Evolutionary conservation across 2,329 filamentous ascomycete species (phyloP), one percentile per base, ranked within the genome.

Genomic region (Colletotrichum sojae): DNA sequence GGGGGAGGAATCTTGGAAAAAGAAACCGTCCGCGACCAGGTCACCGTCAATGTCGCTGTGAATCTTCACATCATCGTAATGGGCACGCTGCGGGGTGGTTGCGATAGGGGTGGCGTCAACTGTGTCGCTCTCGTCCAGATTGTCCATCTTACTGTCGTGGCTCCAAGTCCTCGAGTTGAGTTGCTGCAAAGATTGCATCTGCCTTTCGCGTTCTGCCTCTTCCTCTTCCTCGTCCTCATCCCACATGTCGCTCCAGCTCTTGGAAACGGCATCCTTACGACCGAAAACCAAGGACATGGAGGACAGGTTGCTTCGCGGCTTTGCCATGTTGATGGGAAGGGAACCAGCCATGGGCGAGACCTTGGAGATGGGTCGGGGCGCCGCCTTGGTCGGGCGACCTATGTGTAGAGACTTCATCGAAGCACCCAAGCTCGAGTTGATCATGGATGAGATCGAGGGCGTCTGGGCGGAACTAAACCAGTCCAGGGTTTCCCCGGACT

Each of bases 161-260:
- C 92, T 95, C 91, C 91, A 95, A 63, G 91, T 93, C 73, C 92
- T 88, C 64, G 91, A 89, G 78, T 94, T 94, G 75, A 92, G 85
- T 77, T 90, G 84, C 80, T 91, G 88, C 27, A 92, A 82, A 6
- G 83, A 83, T 69, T 86, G 81, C 64, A 89, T 83, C 77, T 91
- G 88, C 72, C 87, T 88, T 69, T 83, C 82, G 71, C 86, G 86
- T 76, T 91, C 89, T 75, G 91, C 88, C 74, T 93, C 89, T 71
- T 92, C 90, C 72, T 92, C 91, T 76, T 96, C 94, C 53, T 86
- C 84, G 62, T 98, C 95, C 79, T 98, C 95, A 68, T 98, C 95
- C 92, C 94, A 98, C 80, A 98, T 90, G 79, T 99, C 96, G 76
- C 95, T 97, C 96, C 96, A 99, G 85, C 96, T 98, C 91, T 98